Percentiles rank a stretch among this genome's conserved stretches.
These are phyloP conservation scores for Tricholoma matsutake DNA, from an alignment of 768 basidiomycete genomes.

Conservation along the genomic window DNA sequence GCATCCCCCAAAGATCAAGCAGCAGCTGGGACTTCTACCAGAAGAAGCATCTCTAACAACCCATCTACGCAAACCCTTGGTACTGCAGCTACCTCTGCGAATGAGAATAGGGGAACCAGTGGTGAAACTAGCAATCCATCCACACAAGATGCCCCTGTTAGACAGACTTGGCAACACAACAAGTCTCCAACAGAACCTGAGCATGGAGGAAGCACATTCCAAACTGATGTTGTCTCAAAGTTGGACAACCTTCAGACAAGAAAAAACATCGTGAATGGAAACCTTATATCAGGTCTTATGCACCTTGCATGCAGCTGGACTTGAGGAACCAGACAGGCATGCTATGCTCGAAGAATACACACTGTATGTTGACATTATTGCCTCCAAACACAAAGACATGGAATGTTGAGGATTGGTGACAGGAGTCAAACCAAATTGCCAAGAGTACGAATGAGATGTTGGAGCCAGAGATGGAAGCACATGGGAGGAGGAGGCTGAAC, in stretches of 20 bases:
- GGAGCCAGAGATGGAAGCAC: too few species aligned
- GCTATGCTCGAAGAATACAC: too few species aligned
- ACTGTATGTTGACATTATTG: too few species aligned
- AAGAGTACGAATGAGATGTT: too few species aligned
- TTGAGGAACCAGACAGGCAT: too few species aligned
- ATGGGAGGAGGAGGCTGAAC: too few species aligned
- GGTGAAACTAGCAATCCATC: background rate
- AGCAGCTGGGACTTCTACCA: background rate
- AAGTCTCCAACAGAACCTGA: too few species aligned
- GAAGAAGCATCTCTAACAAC: background rate
- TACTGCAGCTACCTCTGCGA: background rate
- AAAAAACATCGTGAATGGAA: too few species aligned
- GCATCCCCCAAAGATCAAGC: background rate
- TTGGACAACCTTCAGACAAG: background rate
- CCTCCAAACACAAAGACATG: too few species aligned
- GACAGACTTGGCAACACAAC: background rate
- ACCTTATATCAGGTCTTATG: too few species aligned
- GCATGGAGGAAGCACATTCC: background rate
- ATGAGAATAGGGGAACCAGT: background rate
- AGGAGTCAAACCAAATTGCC: too few species aligned
- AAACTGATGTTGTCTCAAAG: background rate
- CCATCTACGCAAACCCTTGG: background rate
- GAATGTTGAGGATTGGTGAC: background rate
- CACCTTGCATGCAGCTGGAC: too few species aligned
- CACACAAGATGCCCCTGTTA: background rate